Percentiles rank a stretch among this genome's conserved stretches.
phyloP scores from a whole-genome alignment of 768 basidiomycete species.

The Nidularia pulvinata region DNA sequence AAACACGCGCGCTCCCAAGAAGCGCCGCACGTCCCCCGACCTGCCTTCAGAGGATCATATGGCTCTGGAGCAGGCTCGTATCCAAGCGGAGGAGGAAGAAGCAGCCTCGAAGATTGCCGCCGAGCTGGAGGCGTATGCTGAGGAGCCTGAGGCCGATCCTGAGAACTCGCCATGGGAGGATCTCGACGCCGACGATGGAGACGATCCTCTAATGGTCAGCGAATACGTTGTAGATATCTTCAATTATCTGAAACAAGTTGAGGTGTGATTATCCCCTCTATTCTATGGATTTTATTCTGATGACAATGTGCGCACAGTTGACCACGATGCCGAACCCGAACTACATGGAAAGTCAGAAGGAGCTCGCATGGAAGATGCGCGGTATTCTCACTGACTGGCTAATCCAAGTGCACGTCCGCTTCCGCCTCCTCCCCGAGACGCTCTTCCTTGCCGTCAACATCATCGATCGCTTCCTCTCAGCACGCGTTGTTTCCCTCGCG shows the following conservation, averaged over 20 bases:
- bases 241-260: conserved; percentile 85
- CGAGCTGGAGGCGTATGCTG: conserved; percentile 49
- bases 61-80: conserved; percentile 27
- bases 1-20: conserved; percentile 64
- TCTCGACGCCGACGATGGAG: conserved; percentile 88
- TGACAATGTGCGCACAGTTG: conserved; percentile 36
- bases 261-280: conserved; percentile 50
- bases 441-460: conserved; percentile 95
- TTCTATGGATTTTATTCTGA: conserved; percentile 1
- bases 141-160: conserved; percentile 66
- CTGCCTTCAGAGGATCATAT: conserved; percentile 46
- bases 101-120: conserved; percentile 40
- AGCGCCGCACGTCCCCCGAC: conserved; percentile 71
- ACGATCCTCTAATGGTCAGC: conserved; percentile 96
- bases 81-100: conserved; percentile 44
- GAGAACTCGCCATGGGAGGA: conserved; percentile 81
- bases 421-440: conserved; percentile 92
- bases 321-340: conserved; percentile 88
- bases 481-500: conserved; percentile 81
- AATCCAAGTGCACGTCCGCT: conserved; percentile 92
- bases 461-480: conserved; percentile 80
- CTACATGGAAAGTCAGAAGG: conserved; percentile 95
- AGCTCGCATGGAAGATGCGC: conserved; percentile 97
- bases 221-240: conserved; percentile 97
- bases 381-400: conserved; percentile 96